A percentile compares a stretch with the other conserved stretches of the same genome.
phyloP scores from a whole-genome alignment of 2,329 filamentous ascomycete species.

The Aspergillus fumigatiaffinis region DNA sequence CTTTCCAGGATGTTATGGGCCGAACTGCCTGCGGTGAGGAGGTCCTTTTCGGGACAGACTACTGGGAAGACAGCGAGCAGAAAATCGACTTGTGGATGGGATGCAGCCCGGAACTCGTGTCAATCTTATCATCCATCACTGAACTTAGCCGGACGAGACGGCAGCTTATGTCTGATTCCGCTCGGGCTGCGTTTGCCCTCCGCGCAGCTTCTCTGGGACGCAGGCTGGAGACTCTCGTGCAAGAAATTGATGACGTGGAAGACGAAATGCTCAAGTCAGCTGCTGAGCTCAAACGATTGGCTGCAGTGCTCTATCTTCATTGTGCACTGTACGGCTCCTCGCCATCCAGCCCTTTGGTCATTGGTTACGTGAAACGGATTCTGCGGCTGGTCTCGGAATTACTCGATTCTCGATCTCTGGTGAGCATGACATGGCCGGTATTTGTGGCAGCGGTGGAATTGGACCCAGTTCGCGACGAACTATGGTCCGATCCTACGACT shows the following conservation, averaged over 20 bases:
- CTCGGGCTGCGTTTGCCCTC: slow-evolving; percentile 24
- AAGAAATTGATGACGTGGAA: slow-evolving; percentile 27
- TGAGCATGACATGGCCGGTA: slow-evolving; percentile 41
- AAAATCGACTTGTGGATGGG: slow-evolving; percentile 47
- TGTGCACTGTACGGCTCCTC: slow-evolving; percentile 43
- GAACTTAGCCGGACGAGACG: slow-evolving; percentile 42
- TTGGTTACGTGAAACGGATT: slow-evolving; percentile 31
- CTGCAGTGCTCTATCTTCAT: slow-evolving; percentile 45
- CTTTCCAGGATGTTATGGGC: slow-evolving; percentile 51
- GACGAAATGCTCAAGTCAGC: slow-evolving; percentile 32
- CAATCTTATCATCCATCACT: slow-evolving; percentile 46
- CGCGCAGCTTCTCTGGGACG: slow-evolving; percentile 33
- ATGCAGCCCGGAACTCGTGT: slow-evolving; percentile 46
- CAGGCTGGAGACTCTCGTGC: slow-evolving; percentile 31
- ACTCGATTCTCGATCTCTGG: slow-evolving; percentile 28
- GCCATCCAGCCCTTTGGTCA: slow-evolving; percentile 37
- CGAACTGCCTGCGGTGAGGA: slow-evolving; percentile 49
- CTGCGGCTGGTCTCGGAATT: slow-evolving; percentile 32
- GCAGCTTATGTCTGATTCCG: slow-evolving; percentile 20
- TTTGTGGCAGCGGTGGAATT: slow-evolving; percentile 45
- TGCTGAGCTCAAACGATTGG: slow-evolving; percentile 43
- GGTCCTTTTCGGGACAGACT: slow-evolving; percentile 46
- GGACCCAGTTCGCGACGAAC: slow-evolving; percentile 35
- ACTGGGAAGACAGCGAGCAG: slow-evolving; percentile 41
- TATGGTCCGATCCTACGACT: slow-evolving; percentile 23